Conservation (phyloP, 1,139 yeast species). For the Geotrichum phurueaensis region DNA sequence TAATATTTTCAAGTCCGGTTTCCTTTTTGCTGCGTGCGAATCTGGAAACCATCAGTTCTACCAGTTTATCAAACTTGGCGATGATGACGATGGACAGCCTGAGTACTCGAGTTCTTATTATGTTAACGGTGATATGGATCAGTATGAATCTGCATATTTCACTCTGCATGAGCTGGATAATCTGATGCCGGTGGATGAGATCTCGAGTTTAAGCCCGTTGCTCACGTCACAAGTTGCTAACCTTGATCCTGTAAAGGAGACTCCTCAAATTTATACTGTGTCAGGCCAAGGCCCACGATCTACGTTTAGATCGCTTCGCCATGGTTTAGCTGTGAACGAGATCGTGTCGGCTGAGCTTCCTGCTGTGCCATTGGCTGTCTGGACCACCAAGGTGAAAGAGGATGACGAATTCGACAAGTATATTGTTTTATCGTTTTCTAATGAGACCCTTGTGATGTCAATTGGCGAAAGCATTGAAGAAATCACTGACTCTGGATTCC, state of each 20-base stretch:
- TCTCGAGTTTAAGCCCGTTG: constrained; percentile 55
- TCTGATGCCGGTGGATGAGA: constrained; percentile 50
- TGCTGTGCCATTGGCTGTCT: constrained; percentile 52
- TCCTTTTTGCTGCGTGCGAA: constrained; percentile 61
- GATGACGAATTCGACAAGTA: constrained; percentile 53
- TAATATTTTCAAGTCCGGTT: constrained; percentile 68
- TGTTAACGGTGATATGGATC: constrained; percentile 31
- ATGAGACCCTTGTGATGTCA: constrained; percentile 66
- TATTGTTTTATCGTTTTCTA: constrained; percentile 59
- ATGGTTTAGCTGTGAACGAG: constrained; percentile 56
- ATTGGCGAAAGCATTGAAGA: constrained; percentile 79
- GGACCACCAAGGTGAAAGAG: constrained; percentile 49
- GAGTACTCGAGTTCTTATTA: constrained; percentile 34
- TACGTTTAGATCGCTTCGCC: constrained; percentile 47
- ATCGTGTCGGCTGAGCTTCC: constrained; percentile 73
- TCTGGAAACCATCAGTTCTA: constrained; percentile 58
- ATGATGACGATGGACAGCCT: constrained; percentile 39
- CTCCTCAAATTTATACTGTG: constrained; percentile 38
- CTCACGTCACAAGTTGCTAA: constrained; percentile 44
- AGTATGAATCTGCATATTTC: constrained; percentile 30
- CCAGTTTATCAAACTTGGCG: constrained; percentile 75
- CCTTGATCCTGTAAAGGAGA: constrained; percentile 28
- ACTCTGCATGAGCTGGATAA: constrained; percentile 43
- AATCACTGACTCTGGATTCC: constrained; percentile 59
- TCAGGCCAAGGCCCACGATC: constrained; percentile 42